Conservation (phyloP, 2,329 filamentous ascomycete genomes). For the Fusarium nanum region DNA sequence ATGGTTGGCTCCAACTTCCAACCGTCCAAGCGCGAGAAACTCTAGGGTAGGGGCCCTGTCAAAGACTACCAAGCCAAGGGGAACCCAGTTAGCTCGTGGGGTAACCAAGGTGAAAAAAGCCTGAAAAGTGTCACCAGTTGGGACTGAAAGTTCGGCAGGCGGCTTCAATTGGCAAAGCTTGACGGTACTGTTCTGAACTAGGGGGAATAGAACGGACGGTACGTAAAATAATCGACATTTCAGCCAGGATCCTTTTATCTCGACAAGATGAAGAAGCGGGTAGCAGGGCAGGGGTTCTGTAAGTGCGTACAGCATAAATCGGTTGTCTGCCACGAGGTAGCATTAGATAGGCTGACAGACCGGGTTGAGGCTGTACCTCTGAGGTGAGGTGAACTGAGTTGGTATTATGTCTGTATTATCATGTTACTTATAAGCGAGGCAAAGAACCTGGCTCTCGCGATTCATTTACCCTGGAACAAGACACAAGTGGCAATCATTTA, state of each 20-base stretch:
- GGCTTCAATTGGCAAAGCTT: constrained; percentile 5
- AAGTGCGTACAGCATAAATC: background rate
- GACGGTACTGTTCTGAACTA: background rate
- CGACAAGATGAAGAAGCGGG: background rate
- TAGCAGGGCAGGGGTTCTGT: background rate
- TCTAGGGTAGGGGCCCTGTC: constrained; percentile 13
- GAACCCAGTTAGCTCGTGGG: constrained; percentile 15
- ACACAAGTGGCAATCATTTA: background rate
- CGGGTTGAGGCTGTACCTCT: background rate
- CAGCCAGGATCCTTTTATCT: background rate
- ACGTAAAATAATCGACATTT: background rate
- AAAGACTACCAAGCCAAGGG: constrained; percentile 5
- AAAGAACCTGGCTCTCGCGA: background rate
- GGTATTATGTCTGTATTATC: background rate
- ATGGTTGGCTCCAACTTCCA: background rate
- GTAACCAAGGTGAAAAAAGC: constrained; percentile 1
- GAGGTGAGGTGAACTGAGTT: background rate
- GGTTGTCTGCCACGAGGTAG: background rate
- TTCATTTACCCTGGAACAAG: background rate
- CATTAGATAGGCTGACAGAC: background rate
- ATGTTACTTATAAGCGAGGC: background rate
- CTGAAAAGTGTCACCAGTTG: background rate
- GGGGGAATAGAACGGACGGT: constrained; percentile 6
- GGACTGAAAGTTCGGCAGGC: background rate
- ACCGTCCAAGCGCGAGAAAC: background rate